These are phyloP conservation scores for Medicago truncatula DNA, from an alignment of 306 rosid species.

Conservation along the genomic window MtrunA17r5.0-ANR NC_053043.1:43031501-43032000, in stretches of 20 bases:
- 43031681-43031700: conserved; percentile 75
- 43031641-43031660: conserved; percentile 28
- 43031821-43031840: conserved; percentile 62
- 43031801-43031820: conserved; percentile 66
- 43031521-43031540: conserved; percentile 74
- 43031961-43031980: neutral
- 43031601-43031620: conserved; percentile 17
- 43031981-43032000: conserved; percentile 1
- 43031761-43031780: conserved; percentile 58
- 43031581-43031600: conserved; percentile 4
- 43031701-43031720: conserved; percentile 73
- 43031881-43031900: conserved; percentile 42
- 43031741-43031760: conserved; percentile 83
- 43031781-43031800: conserved; percentile 39
- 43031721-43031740: conserved; percentile 76
- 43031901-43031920: neutral
- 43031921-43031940: conserved; percentile 23
- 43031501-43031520: conserved; percentile 71
- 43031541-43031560: conserved; percentile 81
- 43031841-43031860: conserved; percentile 63
- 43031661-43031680: conserved; percentile 79
- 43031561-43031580: conserved; percentile 70
- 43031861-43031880: conserved; percentile 56
- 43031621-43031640: conserved; percentile 20
- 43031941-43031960: conserved; percentile 3